phyloP scores from a whole-genome alignment of 495 filamentous ascomycete genomes.

The Talaromyces adpressus region DNA sequence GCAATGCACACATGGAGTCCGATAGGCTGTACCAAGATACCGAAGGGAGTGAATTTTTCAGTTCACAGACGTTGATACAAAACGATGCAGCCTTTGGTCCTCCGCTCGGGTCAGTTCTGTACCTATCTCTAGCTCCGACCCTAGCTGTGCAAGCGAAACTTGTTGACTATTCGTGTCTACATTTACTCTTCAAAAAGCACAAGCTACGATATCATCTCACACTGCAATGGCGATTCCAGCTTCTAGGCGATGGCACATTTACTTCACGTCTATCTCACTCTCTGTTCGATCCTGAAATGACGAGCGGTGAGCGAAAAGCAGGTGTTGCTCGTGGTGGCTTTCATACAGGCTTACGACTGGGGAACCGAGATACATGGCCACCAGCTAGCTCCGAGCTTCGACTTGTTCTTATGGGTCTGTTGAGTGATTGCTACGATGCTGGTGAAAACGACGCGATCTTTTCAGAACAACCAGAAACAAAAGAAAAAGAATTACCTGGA shows the following conservation, averaged over 20 bases:
- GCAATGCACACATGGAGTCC: conserved; percentile 18
- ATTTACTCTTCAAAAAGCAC: conserved; percentile 71
- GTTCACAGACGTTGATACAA: conserved; percentile 6
- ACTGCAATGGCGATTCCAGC: conserved; percentile 71
- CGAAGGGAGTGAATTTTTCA: conserved; percentile 11
- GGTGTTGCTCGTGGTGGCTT: conserved; percentile 63
- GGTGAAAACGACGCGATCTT: not conserved
- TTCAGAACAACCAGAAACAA: conserved; percentile 14
- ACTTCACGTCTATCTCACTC: conserved; percentile 69
- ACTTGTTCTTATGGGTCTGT: conserved; percentile 77
- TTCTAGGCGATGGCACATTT: conserved; percentile 81
- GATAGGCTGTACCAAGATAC: conserved; percentile 25
- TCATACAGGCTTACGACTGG: conserved; percentile 73
- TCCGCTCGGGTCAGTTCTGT: conserved; percentile 61
- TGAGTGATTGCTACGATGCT: conserved; percentile 63
- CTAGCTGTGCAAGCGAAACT: conserved; percentile 67
- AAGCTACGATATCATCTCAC: conserved; percentile 66
- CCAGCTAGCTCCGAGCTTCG: conserved; percentile 88
- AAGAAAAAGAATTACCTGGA: conserved; percentile 59
- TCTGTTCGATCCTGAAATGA: conserved; percentile 80
- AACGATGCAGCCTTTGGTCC: conserved; percentile 46
- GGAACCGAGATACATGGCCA: conserved; percentile 75
- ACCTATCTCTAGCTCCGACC: conserved; percentile 69
- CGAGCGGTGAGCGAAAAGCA: conserved; percentile 63
- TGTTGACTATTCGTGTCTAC: conserved; percentile 70